These are phyloP conservation scores for Pseudocercospora pini-densiflorae DNA, from an alignment of 2,329 filamentous ascomycete genomes.

Conservation along the genomic window DNA sequence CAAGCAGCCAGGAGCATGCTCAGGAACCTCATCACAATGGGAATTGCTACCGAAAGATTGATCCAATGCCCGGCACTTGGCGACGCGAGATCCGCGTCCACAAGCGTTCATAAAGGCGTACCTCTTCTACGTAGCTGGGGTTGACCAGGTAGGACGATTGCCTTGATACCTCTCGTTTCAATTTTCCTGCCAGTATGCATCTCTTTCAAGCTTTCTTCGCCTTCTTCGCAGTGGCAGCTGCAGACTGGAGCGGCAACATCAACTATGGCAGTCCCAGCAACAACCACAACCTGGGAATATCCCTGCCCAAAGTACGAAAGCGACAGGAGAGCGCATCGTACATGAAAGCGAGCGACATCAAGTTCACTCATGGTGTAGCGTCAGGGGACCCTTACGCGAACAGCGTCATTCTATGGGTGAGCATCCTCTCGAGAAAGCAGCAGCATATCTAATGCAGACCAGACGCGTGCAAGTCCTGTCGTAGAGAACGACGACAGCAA, in stretches of 20 bases:
- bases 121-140: conserved; percentile 10
- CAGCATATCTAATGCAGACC: neutral
- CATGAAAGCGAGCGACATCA: conserved; percentile 53
- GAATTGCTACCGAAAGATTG: conserved; percentile 4
- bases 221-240: conserved; percentile 14
- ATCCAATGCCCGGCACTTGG: conserved; percentile 1
- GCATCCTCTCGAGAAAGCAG: neutral
- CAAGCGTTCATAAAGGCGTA: neutral
- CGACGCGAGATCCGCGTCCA: conserved; percentile 6
- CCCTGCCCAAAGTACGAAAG: conserved; percentile 63
- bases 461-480: conserved; percentile 35
- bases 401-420: conserved; percentile 46
- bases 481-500: conserved; percentile 35
- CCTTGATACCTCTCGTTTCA: neutral
- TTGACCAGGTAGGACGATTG: neutral
- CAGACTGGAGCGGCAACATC: conserved; percentile 54
- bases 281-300: conserved; percentile 66
- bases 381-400: conserved; percentile 51
- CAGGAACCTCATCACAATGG: conserved; percentile 15
- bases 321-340: conserved; percentile 52
- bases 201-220: conserved; percentile 9
- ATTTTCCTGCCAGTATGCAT: neutral
- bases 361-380: conserved; percentile 62
- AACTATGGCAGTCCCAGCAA: conserved; percentile 71
- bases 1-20: conserved; percentile 18